Evolutionary conservation across 2,329 filamentous ascomycete species (phyloP).

Genomic region (Fusarium sp.): DNA sequence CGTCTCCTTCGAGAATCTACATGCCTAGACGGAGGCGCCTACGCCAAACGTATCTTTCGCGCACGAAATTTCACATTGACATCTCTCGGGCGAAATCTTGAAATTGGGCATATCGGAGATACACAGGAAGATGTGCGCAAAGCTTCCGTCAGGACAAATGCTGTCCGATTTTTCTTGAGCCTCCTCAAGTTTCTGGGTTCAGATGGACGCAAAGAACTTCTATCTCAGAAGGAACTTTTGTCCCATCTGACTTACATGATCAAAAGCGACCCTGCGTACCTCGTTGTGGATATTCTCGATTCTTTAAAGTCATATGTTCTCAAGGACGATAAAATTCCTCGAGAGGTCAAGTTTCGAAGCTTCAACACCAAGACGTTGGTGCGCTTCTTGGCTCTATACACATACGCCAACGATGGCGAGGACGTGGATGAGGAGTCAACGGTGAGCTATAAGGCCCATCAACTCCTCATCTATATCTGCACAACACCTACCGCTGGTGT

Average conservation of each 20-base stretch:
- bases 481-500: constrained; percentile 80
- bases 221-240: constrained; percentile 84
- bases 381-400: constrained; percentile 79
- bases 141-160: constrained; percentile 85
- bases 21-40: constrained; percentile 84
- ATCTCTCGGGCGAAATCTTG: constrained; percentile 83
- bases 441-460: constrained; percentile 78
- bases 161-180: constrained; percentile 82
- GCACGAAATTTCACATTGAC: constrained; percentile 83
- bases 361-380: constrained; percentile 81
- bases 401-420: constrained; percentile 63
- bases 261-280: constrained; percentile 79
- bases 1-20: constrained; percentile 88
- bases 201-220: constrained; percentile 82
- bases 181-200: constrained; percentile 82
- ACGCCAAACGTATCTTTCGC: constrained; percentile 82
- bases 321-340: constrained; percentile 78
- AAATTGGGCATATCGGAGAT: constrained; percentile 71
- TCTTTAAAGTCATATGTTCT: constrained; percentile 78
- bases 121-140: constrained; percentile 72
- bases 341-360: constrained; percentile 79
- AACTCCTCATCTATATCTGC: constrained; percentile 80
- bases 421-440: constrained; percentile 58
- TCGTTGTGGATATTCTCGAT: constrained; percentile 81
- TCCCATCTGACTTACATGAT: constrained; percentile 84